Evolutionary conservation across 257 asterid genomes (phyloP).

Genomic region (Plantago major): DNA sequence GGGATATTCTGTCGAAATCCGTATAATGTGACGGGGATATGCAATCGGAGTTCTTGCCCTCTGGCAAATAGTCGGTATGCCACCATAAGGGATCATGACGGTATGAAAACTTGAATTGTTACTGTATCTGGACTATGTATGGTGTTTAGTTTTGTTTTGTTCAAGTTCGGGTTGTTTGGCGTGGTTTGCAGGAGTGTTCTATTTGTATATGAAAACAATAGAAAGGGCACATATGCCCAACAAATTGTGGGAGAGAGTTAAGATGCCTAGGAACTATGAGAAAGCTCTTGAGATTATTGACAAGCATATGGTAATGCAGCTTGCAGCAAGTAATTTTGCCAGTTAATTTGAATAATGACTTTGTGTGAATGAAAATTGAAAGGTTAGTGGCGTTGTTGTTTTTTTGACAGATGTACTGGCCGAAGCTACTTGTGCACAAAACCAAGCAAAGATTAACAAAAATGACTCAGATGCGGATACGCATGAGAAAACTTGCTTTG

Average conservation of each 20-base stretch:
- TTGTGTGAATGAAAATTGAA: not conserved
- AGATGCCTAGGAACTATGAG: constrained; percentile 84
- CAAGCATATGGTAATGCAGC: constrained; percentile 75
- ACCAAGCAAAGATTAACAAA: constrained; percentile 88
- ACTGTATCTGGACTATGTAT: not conserved
- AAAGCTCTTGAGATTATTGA: constrained; percentile 88
- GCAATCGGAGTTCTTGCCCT: constrained; percentile 97
- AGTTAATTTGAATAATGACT: not conserved
- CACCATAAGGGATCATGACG: constrained; percentile 84
- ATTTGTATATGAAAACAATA: constrained; percentile 91
- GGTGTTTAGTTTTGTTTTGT: not conserved
- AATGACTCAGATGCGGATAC: constrained; percentile 98
- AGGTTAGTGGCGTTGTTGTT: constrained; percentile 1
- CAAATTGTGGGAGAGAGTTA: constrained; percentile 94
- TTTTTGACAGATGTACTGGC: constrained; percentile 73
- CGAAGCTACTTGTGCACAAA: constrained; percentile 83
- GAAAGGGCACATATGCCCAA: constrained; percentile 99
- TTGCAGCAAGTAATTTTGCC: not conserved
- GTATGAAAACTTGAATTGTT: constrained; percentile 23
- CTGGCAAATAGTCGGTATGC: constrained; percentile 97
- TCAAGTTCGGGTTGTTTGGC: constrained; percentile 10
- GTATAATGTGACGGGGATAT: constrained; percentile 83
- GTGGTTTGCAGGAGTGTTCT: constrained; percentile 68
- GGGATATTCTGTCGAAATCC: constrained; percentile 91
- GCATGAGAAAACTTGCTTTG: constrained; percentile 94